These are phyloP conservation scores for Cordyceps cateniannulata DNA, from an alignment of 2,329 filamentous ascomycete species.

Conservation along the genomic window DNA sequence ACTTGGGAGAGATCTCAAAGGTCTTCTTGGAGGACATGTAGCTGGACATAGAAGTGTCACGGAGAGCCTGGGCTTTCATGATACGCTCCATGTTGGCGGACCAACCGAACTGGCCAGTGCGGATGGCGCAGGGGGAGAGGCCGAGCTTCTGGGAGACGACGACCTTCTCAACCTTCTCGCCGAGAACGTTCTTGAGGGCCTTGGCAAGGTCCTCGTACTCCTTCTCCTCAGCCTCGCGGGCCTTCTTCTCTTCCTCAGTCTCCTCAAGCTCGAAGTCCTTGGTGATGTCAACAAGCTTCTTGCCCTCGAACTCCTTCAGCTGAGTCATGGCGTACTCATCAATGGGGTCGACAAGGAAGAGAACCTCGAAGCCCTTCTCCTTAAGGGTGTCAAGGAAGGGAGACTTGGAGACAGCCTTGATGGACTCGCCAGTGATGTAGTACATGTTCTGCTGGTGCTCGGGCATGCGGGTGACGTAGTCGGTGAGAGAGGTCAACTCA, in stretches of 20 bases:
- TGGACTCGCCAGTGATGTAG: slow-evolving; percentile 99
- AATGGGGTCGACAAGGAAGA: slow-evolving; percentile 99
- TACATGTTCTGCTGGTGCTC: slow-evolving; percentile 99
- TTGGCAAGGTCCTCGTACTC: slow-evolving; percentile 93
- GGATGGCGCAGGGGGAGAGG: slow-evolving; percentile 93
- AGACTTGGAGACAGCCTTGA: slow-evolving; percentile 96
- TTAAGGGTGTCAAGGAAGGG: slow-evolving; percentile 98
- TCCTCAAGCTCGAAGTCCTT: slow-evolving; percentile 99
- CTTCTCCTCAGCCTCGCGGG: slow-evolving; percentile 95
- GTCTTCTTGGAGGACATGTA: slow-evolving; percentile 99
- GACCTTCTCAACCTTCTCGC: slow-evolving; percentile 99
- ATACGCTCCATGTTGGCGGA: slow-evolving; percentile 99
- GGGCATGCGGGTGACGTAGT: slow-evolving; percentile 99
- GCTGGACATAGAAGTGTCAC: slow-evolving; percentile 98
- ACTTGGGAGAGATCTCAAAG: slow-evolving; percentile 99
- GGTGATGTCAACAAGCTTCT: slow-evolving; percentile 99
- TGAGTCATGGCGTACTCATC: slow-evolving; percentile 99
- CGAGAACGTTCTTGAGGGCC: slow-evolving; percentile 97
- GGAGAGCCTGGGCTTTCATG: slow-evolving; percentile 99
- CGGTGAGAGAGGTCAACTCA: slow-evolving; percentile 85
- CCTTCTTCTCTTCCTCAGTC: slow-evolving; percentile 97
- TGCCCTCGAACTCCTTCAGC: slow-evolving; percentile 99
- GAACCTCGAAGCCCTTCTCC: slow-evolving; percentile 98
- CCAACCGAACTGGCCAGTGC: slow-evolving; percentile 99
- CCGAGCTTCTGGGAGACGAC: slow-evolving; percentile 97